phyloP scores from a whole-genome alignment of 2,329 filamentous ascomycete species.

The Apiospora marii region DNA sequence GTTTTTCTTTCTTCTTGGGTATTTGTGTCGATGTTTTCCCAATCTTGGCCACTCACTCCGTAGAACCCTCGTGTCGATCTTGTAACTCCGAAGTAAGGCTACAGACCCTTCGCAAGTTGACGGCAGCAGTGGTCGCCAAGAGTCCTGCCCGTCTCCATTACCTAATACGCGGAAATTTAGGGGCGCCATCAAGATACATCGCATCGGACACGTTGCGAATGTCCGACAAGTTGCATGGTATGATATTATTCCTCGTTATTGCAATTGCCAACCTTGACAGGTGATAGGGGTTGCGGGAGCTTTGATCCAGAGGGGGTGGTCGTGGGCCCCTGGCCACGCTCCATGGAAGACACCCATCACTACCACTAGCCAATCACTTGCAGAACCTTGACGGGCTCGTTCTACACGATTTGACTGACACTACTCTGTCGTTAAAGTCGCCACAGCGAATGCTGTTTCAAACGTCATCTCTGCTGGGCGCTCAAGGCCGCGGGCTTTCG shows the following conservation, averaged over 20 bases:
- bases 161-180: background rate
- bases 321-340: conserved; percentile 53
- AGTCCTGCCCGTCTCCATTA: background rate
- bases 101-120: background rate
- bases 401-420: conserved; percentile 50
- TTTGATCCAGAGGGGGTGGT: conserved; percentile 64
- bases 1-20: background rate
- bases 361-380: background rate
- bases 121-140: background rate
- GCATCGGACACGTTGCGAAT: conserved; percentile 49
- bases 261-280: conserved; percentile 32
- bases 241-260: no score
- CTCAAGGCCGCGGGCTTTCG: no score
- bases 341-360: conserved; percentile 35
- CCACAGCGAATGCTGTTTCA: conserved; percentile 53
- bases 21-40: background rate
- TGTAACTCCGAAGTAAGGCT: no score
- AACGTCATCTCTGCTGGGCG: no score
- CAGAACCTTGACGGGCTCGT: background rate
- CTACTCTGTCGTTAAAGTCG: conserved; percentile 55
- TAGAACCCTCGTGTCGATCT: background rate
- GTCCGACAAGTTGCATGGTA: conserved; percentile 46
- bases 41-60: background rate
- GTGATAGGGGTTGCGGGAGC: conserved; percentile 68
- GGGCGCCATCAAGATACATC: background rate